Conservation (phyloP, 1,284 basidiomycete genomes). For the Pascua guehoae region DNA sequence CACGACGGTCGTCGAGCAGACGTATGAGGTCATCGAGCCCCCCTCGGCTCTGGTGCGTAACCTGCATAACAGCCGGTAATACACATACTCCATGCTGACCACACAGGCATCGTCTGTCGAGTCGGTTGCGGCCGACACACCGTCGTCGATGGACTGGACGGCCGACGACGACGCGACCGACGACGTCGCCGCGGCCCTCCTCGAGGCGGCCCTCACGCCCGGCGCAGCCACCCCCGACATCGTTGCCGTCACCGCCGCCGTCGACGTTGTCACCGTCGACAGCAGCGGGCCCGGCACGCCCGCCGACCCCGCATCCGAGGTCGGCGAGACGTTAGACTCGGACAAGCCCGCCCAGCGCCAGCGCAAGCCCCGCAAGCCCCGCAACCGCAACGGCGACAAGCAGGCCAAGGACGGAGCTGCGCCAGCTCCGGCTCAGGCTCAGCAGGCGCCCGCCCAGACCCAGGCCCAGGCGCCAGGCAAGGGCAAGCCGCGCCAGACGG, state of each 20-base stretch:
- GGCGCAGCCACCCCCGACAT: conserved; percentile 1
- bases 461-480: conserved; percentile 4
- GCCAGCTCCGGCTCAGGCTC: background rate
- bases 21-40: conserved; percentile 28
- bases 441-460: conserved; percentile 1
- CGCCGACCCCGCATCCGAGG: background rate
- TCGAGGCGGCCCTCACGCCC: background rate
- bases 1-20: conserved; percentile 1
- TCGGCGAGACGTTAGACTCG: background rate
- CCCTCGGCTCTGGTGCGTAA: background rate
- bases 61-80: too few relatives aligned
- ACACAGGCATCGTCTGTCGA: conserved; percentile 2
- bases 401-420: background rate
- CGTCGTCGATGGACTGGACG: conserved; percentile 25
- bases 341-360: conserved; percentile 7
- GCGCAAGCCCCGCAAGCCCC: conserved; percentile 3
- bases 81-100: too few relatives aligned
- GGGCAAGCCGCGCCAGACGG: conserved; percentile 17
- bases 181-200: conserved; percentile 9
- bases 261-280: background rate
- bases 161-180: conserved; percentile 25
- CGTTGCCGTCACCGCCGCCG: background rate
- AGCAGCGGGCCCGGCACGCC: background rate
- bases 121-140: conserved; percentile 2
- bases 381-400: conserved; percentile 2